Evolutionary conservation across 2,329 filamentous ascomycete species (phyloP).

Genomic region (Cladophialophora psammophila): DNA sequence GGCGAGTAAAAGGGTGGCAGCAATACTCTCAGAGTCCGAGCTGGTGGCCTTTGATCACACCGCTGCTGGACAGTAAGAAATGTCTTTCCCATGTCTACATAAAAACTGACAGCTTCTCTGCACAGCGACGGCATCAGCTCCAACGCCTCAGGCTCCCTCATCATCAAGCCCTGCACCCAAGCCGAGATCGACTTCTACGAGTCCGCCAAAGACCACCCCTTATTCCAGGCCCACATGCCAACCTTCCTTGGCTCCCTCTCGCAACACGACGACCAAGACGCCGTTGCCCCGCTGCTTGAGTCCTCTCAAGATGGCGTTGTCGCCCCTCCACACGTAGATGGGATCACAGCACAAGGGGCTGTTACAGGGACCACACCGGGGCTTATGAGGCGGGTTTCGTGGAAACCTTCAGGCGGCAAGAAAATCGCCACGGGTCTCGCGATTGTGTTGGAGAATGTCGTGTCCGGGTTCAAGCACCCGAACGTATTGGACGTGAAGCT

Average conservation of each 20-base stretch:
- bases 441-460: slow-evolving; percentile 84
- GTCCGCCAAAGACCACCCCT: slow-evolving; percentile 69
- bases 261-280: slow-evolving; percentile 63
- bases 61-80: slow-evolving; percentile 59
- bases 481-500: slow-evolving; percentile 96
- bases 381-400: slow-evolving; percentile 40
- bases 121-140: slow-evolving; percentile 86
- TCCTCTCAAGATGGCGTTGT: slow-evolving; percentile 56
- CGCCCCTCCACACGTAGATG: slow-evolving; percentile 37
- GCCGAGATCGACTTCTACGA: slow-evolving; percentile 92
- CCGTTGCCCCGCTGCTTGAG: slow-evolving; percentile 51
- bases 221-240: slow-evolving; percentile 82
- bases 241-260: slow-evolving; percentile 80
- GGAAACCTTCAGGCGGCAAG: slow-evolving; percentile 62
- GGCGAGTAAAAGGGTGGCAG: slow-evolving; percentile 25
- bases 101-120: slow-evolving; percentile 25
- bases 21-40: slow-evolving; percentile 29
- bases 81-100: neutral
- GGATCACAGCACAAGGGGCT: slow-evolving; percentile 31
- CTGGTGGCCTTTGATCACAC: slow-evolving; percentile 56
- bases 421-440: slow-evolving; percentile 78
- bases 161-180: slow-evolving; percentile 92
- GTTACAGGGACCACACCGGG: slow-evolving; percentile 41
- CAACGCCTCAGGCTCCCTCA: slow-evolving; percentile 80
- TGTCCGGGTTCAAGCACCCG: slow-evolving; percentile 78